Conservation (phyloP, 2,329 filamentous ascomycete species). For the Claviceps fusiformis region DNA sequence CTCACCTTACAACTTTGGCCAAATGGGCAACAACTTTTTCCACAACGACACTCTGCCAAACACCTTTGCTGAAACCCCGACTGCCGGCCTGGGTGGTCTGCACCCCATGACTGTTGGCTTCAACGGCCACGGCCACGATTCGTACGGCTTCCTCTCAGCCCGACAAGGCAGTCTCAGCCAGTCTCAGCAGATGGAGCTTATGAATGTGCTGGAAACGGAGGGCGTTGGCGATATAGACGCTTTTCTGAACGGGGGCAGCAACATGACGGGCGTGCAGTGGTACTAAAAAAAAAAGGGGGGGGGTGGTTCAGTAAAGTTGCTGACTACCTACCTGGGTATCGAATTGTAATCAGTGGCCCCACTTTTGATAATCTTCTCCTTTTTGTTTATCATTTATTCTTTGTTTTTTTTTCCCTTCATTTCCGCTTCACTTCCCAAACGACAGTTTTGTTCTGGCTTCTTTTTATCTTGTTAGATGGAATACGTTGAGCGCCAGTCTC, state of each 20-base stretch:
- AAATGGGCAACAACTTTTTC: conserved; percentile 23
- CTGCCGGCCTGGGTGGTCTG: conserved; percentile 15
- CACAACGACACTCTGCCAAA: conserved; percentile 25
- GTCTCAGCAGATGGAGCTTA: conserved; percentile 69
- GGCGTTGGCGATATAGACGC: conserved; percentile 49
- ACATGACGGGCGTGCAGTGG: conserved; percentile 19
- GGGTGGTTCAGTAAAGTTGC: no score
- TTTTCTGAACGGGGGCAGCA: conserved; percentile 33
- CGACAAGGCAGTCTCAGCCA: conserved; percentile 60
- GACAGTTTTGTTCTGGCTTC: no score
- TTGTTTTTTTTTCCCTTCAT: background rate
- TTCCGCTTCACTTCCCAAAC: background rate
- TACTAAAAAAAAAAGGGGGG: conserved; percentile 11
- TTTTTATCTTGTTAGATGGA: background rate
- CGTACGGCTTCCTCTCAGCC: conserved; percentile 27
- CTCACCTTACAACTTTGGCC: conserved; percentile 35
- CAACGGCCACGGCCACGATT: conserved; percentile 3
- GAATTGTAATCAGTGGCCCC: no score
- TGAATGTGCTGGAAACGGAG: conserved; percentile 64
- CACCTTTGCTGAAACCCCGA: conserved; percentile 17
- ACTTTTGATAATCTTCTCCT: no score
- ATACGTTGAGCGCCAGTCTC: no score
- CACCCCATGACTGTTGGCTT: conserved; percentile 17
- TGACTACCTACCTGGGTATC: no score
- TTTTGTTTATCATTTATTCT: background rate